Conservation (phyloP, 169 alveolate species). For the Cryptosporidium ryanae region DNA sequence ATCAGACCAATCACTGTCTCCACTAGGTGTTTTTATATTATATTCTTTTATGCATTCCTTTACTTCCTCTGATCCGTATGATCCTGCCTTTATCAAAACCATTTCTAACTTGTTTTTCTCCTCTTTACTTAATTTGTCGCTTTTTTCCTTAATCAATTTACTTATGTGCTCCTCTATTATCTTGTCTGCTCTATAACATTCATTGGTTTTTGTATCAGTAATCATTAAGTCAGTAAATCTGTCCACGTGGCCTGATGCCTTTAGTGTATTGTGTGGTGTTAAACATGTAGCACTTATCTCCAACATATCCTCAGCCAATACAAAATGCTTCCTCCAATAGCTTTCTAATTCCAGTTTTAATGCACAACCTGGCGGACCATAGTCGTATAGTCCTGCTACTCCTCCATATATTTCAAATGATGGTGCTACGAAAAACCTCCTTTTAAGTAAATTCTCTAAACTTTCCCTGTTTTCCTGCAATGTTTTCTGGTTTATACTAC, state of each 20-base stretch:
- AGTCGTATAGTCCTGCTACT: conserved; percentile 96
- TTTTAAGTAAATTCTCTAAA: conserved; percentile 90
- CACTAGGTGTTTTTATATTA: conserved; percentile 91
- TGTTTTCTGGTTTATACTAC: not conserved
- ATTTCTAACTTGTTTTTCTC: conserved; percentile 82
- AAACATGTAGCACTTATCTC: conserved; percentile 91
- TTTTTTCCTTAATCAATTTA: conserved; percentile 42
- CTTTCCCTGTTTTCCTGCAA: conserved; percentile 21
- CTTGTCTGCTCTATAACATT: conserved; percentile 91
- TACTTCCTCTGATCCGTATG: conserved; percentile 86
- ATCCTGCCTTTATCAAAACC: conserved; percentile 84
- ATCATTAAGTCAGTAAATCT: conserved; percentile 97
- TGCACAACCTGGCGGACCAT: conserved; percentile 97
- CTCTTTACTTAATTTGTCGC: conserved; percentile 74
- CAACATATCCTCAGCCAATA: conserved; percentile 95
- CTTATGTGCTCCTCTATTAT: conserved; percentile 79
- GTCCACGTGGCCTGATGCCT: conserved; percentile 97
- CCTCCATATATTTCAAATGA: conserved; percentile 97
- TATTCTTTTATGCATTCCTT: conserved; percentile 84
- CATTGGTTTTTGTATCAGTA: conserved; percentile 89
- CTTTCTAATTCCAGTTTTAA: conserved; percentile 92
- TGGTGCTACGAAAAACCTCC: conserved; percentile 92
- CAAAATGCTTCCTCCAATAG: conserved; percentile 96
- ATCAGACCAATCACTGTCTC: conserved; percentile 88
- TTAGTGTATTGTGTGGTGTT: conserved; percentile 93